Base-by-base conservation (phyloP, 2,329 filamentous ascomycete species). In the Pseudocercospora crystallina region DNA sequence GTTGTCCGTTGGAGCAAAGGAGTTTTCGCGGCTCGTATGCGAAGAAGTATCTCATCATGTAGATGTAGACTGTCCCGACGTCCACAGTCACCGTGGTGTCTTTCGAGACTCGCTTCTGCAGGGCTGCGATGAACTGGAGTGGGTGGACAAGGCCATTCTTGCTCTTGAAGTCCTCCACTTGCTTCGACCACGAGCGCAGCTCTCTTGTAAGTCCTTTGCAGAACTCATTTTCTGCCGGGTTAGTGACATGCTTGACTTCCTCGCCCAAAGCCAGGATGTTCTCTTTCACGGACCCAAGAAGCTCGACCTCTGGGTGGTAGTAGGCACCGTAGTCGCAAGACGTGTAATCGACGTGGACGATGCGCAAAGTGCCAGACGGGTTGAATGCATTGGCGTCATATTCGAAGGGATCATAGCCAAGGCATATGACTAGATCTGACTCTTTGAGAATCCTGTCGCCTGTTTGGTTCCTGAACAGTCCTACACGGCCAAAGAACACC, bases 31-130 rank as follows among this genome's bases (percentile, higher is more conserved):
- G 74, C 35, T 69, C 52, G 61, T 75, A 76, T 2, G 71, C 68
- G 57, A 70, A 72, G 65, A 74, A 76, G 62, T 70, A 72, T 1
- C 74, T 69, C 61, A 72, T 74, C 61, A 76, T 71, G 63, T 72
- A 78, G 57, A 78, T 77, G 65, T 78, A 78, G 13, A 76, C 73
- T 0, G 73, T 75, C 5, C 75, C 75, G 1, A 78, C 73, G 51
- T 78, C 75, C 33, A 50, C 69, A n/a, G 67, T 68, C 12, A 78
- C 73, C 0, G 70, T 73, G 0, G 74, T 75, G 35, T 70, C 62
- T 8, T 71, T 63, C 5, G 67, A 65, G 7, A 77, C 66, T 4
- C 68, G 63, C 9, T 65, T 58, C 58, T 77, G 75, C 12, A 78
- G 68, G 5, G 69, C 60, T 2, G 66, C 65, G 56, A 77, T 72